Percentiles rank a stretch among this genome's conserved stretches.
Evolutionary conservation across 2,329 filamentous ascomycete species (phyloP).

Genomic region (Byssothecium circinans): DNA sequence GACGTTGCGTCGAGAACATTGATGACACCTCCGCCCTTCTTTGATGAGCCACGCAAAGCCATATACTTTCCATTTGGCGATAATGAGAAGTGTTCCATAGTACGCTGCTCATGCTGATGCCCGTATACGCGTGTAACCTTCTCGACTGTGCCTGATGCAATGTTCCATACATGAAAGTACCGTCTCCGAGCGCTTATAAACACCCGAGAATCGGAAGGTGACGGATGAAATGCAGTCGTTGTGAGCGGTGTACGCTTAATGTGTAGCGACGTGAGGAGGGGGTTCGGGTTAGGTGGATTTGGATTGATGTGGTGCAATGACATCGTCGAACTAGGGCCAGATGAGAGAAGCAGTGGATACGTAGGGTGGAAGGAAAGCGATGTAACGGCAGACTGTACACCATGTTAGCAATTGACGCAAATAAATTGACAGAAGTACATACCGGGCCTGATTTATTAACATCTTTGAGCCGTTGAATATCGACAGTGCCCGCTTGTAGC

Average conservation of each 20-base stretch:
- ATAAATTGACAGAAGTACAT: slow-evolving; percentile 27
- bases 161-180: slow-evolving; percentile 94
- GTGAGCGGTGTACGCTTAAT: slow-evolving; percentile 81
- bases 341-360: slow-evolving; percentile 85
- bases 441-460: slow-evolving; percentile 75
- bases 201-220: slow-evolving; percentile 72
- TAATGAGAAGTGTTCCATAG: slow-evolving; percentile 87
- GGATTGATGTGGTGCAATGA: slow-evolving; percentile 88
- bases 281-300: slow-evolving; percentile 76
- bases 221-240: slow-evolving; percentile 74
- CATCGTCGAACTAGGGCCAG: slow-evolving; percentile 80
- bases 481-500: slow-evolving; percentile 81
- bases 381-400: slow-evolving; percentile 67
- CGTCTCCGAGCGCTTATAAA: slow-evolving; percentile 85
- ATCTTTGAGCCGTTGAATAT: slow-evolving; percentile 87
- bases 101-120: slow-evolving; percentile 78
- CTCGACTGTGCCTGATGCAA: slow-evolving; percentile 77
- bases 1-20: slow-evolving; percentile 80
- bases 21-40: slow-evolving; percentile 84
- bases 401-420: slow-evolving; percentile 15
- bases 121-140: slow-evolving; percentile 78
- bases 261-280: slow-evolving; percentile 86
- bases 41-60: slow-evolving; percentile 75
- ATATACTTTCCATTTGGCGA: slow-evolving; percentile 87
- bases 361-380: slow-evolving; percentile 87